Conservation (phyloP, 768 basidiomycete genomes). For the Lentinula boryana region DNA sequence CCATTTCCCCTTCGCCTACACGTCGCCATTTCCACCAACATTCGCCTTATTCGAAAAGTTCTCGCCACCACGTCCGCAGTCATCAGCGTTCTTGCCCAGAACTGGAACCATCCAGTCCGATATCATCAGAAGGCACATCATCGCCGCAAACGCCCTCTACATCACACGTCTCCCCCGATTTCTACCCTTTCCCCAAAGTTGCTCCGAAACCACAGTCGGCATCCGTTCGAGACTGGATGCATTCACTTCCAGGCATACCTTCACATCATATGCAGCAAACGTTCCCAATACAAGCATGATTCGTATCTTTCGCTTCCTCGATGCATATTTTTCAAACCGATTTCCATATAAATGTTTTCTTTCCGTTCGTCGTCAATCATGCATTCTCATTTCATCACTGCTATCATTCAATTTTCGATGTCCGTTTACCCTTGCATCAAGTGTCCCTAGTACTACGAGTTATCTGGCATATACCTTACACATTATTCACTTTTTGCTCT, state of each 20-base stretch:
- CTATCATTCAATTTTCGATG: not conserved
- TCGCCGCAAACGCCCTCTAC: conserved; percentile 5
- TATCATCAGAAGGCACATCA: conserved; percentile 4
- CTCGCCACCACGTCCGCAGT: not conserved
- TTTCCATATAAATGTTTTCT: too few relatives aligned
- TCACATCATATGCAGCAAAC: conserved; percentile 11
- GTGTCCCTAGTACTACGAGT: not conserved
- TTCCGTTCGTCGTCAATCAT: not conserved
- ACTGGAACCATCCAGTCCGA: conserved; percentile 4
- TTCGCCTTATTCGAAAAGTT: not conserved
- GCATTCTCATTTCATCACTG: not conserved
- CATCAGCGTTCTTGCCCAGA: conserved; percentile 1
- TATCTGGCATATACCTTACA: not conserved
- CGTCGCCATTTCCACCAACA: not conserved
- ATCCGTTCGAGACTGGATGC: not conserved
- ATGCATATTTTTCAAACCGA: not conserved
- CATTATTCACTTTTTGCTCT: too few relatives aligned
- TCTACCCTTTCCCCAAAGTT: not conserved
- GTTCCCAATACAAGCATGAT: conserved; percentile 9
- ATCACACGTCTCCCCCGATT: not conserved
- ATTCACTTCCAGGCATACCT: not conserved
- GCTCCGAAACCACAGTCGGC: not conserved
- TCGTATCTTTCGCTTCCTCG: too few relatives aligned
- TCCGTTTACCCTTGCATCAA: not conserved
- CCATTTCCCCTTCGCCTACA: conserved; percentile 9